Evolutionary conservation across 306 rosid species (phyloP).

Genomic region (Abrus precatorius): DNA sequence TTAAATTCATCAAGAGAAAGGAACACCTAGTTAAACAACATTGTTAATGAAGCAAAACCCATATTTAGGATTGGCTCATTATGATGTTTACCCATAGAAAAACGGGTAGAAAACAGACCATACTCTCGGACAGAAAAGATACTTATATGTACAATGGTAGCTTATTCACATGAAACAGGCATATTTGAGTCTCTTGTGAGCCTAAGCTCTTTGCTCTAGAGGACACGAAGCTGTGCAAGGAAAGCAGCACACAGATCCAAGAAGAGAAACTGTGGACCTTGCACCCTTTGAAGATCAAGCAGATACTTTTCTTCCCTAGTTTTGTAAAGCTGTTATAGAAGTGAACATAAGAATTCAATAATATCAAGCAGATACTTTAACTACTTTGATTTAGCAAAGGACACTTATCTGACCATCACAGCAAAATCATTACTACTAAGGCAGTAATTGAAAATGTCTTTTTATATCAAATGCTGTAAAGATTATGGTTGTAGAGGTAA

Average conservation of each 20-base stretch:
- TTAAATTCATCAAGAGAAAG: constrained; percentile 30
- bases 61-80: constrained; percentile 50
- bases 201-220: constrained; percentile 51
- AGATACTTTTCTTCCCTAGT: constrained; percentile 90
- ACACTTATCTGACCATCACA: constrained; percentile 9
- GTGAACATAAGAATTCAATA: constrained; percentile 9
- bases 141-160: constrained; percentile 57
- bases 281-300: constrained; percentile 92
- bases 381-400: not conserved
- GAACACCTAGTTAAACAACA: constrained; percentile 43
- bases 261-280: constrained; percentile 94
- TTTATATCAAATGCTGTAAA: constrained; percentile 18
- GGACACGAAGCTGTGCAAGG: constrained; percentile 87
- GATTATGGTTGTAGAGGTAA: constrained; percentile 21
- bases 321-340: constrained; percentile 77
- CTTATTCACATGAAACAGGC: constrained; percentile 59
- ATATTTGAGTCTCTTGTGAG: constrained; percentile 39
- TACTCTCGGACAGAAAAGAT: constrained; percentile 38
- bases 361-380: not conserved
- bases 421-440: not conserved
- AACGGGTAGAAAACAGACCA: constrained; percentile 41
- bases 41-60: constrained; percentile 48
- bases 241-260: constrained; percentile 95
- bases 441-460: not conserved
- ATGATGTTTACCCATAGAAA: constrained; percentile 60